Base-by-base conservation (phyloP, 176 grass and related monocot genomes). In the Oryza meridionalis region DNA sequence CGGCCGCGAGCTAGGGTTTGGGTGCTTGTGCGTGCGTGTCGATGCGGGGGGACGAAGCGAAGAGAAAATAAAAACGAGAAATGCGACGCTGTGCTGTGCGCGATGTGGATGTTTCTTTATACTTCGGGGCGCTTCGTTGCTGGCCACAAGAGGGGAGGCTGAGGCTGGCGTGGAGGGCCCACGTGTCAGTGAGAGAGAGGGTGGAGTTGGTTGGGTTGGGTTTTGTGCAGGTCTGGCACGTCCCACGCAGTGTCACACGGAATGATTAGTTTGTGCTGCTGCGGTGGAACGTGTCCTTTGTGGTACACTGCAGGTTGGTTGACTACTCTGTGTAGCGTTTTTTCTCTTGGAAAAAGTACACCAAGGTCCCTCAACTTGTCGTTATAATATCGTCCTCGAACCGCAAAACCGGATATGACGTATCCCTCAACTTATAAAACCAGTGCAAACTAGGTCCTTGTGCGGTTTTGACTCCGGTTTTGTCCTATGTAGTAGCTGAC, bases 1-100 rank as follows among this genome's bases (percentile, higher is more conserved):
- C 46, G 27, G 15, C n/a, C 8, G 67, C 21, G 77, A 25, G 24
- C 87, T 88, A 88, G 87, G 87, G 87, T 70, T 88, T 77, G 40
- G 82, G 17, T 7, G 16, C 22, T 11, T 31, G 16, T 50, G 47
- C 12, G 17, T 3, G 9, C 11, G 4, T 0, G 27, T 14, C 8
- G 53, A 58, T 58, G 53, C 17, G 19, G 53, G 19, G 51, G 53
- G 17, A 19, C 46, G 46, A 49, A 51, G 49, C 1, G 49, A 12
- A 40, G 49, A 37, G 35, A 37, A 37, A 37, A 37, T 6, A 37
- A 37, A 15, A 49, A 5, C 4, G 51, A 1, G 51, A 55, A 55
- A 55, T n/a, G 12, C 8, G 67, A 11, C 10, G 4, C 42, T 40
- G 25, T 33, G 75, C 83, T 8, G 21, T 1, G 70, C 37, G 9